phyloP scores from a whole-genome alignment of 2,329 filamentous ascomycete genomes.

The Mariannaea sp. region DNA sequence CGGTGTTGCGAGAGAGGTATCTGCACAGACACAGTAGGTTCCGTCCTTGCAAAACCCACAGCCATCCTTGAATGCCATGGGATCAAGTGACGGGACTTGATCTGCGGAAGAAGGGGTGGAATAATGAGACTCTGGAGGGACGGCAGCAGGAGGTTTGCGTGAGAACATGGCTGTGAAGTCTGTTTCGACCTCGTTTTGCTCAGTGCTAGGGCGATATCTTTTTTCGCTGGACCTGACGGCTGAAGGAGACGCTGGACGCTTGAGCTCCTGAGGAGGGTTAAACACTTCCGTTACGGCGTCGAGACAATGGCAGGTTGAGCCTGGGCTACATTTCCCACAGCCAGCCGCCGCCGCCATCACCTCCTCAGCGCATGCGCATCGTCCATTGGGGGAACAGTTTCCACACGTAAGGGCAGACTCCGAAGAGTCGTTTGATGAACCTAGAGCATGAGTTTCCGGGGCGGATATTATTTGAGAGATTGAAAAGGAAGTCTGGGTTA shows the following conservation, averaged over 20 bases:
- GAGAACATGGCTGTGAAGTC: constrained; percentile 74
- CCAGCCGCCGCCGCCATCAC: constrained; percentile 60
- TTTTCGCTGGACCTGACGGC: constrained; percentile 55
- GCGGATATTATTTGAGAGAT: constrained; percentile 64
- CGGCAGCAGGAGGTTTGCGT: constrained; percentile 44
- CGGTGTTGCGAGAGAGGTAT: constrained; percentile 52
- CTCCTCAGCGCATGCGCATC: constrained; percentile 64
- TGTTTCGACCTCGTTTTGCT: constrained; percentile 69
- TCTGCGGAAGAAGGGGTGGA: constrained; percentile 42
- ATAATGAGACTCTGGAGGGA: constrained; percentile 32
- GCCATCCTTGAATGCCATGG: constrained; percentile 62
- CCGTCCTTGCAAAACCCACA: constrained; percentile 86
- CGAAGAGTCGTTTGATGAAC: constrained; percentile 34
- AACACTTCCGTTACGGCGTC: constrained; percentile 61
- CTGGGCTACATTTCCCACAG: constrained; percentile 69
- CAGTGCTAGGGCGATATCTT: constrained; percentile 54
- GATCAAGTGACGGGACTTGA: constrained; percentile 44
- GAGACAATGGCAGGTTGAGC: constrained; percentile 67
- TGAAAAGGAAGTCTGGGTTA: constrained; percentile 53
- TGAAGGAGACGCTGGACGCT: constrained; percentile 56
- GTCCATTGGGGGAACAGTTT: constrained; percentile 56
- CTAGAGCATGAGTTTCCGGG: constrained; percentile 48
- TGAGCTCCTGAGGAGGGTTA: constrained; percentile 47
- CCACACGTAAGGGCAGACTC: constrained; percentile 56
- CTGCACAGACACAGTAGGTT: constrained; percentile 81